Base-by-base conservation (phyloP, 805 yeast species). In the Lachancea meyersii region DNA sequence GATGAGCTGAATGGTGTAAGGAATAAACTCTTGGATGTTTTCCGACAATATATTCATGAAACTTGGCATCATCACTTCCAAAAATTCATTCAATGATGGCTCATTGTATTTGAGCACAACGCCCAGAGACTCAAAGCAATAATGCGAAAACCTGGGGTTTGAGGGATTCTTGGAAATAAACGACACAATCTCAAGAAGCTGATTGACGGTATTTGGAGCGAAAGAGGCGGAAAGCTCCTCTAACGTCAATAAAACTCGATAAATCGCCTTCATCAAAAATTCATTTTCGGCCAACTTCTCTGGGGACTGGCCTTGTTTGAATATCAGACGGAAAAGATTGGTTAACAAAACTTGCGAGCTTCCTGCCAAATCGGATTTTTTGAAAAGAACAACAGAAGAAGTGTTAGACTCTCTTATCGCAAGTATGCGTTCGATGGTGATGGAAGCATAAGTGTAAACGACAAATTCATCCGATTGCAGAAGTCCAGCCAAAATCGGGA, bases 221-320 rank as follows among this genome's bases (percentile, higher is more conserved):
- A 73, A 67, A 5, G 67, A 57, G 27, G 63, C 63, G n/a, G 86
- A 57, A 1, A 79, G 65, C 48, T 84, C 86, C 52, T 84, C 86
- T 7, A 87, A 75, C 14, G 88, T 77, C 38, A 82, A 71, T 45
- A 84, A 64, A 6, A 89, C 80, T 54, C 97, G 75, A 88, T 88
- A 86, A 1, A 86, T 70, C 48, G 94, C 79, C 58, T 82, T 86
- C 81, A 93, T 86, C 57, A 93, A 70, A 59, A 86, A 93, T 58
- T 93, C 98, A 63, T 93, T 93, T 58, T 93, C 97, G 0, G 97
- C 88, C 40, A 94, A 68, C 58, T 88, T 91, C 60, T 88, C 97
- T 0, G 97, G 97, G 1, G 86, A 67, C 2, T 68, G 61, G 8
- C 76, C 72, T 45, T 75, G 76, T 44, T 70, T 69, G 43, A 82